Evolutionary conservation across 129 eudicot genomes (phyloP).

Genomic region (Chrysanthemum makinoi): DNA sequence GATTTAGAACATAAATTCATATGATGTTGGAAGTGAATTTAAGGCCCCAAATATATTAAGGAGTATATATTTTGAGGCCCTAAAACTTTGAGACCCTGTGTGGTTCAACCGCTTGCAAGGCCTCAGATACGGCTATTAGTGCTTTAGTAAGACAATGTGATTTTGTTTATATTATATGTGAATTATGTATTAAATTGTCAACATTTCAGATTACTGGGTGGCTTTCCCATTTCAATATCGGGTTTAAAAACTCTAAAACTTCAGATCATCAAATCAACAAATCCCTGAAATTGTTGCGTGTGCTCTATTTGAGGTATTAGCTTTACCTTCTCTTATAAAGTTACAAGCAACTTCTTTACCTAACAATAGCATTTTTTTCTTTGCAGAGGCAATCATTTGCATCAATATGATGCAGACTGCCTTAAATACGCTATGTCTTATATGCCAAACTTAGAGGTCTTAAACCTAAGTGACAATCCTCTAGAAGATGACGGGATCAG

Average conservation of each 20-base stretch:
- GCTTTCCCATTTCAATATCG: constrained; percentile 64
- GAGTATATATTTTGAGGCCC: too few species aligned
- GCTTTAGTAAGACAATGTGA: constrained; percentile 1
- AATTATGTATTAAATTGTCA: not conserved
- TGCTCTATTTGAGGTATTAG: constrained; percentile 73
- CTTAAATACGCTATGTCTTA: constrained; percentile 56
- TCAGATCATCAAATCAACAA: constrained; percentile 36
- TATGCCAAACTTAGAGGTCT: constrained; percentile 70
- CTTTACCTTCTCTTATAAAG: not conserved
- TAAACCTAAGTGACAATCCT: constrained; percentile 73
- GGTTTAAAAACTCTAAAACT: constrained; percentile 22
- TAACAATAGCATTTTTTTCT: not conserved
- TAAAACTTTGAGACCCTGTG: constrained; percentile 48
- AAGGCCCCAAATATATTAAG: too few species aligned
- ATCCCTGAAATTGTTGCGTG: constrained; percentile 41
- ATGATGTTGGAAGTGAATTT: too few species aligned
- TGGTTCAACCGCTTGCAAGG: constrained; percentile 46
- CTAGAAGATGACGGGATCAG: constrained; percentile 63
- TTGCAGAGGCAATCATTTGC: constrained; percentile 63
- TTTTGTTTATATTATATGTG: constrained; percentile 1
- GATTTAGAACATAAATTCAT: constrained; percentile 5
- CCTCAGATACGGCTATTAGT: constrained; percentile 79
- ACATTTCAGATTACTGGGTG: constrained; percentile 68
- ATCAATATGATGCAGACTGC: constrained; percentile 51
- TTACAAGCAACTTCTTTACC: not conserved